Evolutionary conservation across 1,139 yeast species (phyloP).

Genomic region (Suhomyces terraborum): DNA sequence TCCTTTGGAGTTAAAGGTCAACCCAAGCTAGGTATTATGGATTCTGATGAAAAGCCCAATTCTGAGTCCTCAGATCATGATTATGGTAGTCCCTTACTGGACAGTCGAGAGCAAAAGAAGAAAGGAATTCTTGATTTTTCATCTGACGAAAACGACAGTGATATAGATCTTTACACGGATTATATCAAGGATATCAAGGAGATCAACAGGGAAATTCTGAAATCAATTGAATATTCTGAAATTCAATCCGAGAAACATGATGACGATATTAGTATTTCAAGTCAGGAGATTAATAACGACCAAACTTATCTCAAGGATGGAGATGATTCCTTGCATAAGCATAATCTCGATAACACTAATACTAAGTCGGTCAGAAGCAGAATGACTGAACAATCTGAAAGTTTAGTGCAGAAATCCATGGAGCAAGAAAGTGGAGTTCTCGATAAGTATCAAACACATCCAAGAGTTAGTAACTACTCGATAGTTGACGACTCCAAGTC

Average conservation of each 20-base stretch:
- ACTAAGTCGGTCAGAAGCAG: not conserved
- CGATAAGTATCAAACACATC: not conserved
- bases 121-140: conserved; percentile 8
- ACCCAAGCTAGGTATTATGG: too few relatives aligned
- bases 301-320: not conserved
- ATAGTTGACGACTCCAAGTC: not conserved
- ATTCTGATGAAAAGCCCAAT: not conserved
- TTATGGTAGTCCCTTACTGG: not conserved
- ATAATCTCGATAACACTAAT: too few relatives aligned
- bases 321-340: too few relatives aligned
- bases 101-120: not conserved
- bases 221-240: conserved; percentile 15
- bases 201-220: conserved; percentile 21
- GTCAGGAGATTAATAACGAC: not conserved
- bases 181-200: conserved; percentile 24
- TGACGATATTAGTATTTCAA: not conserved
- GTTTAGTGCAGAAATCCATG: too few relatives aligned
- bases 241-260: conserved; percentile 2
- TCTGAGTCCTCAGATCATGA: not conserved
- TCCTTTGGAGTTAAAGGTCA: too few relatives aligned
- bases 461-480: not conserved
- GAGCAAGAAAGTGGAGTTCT: too few relatives aligned
- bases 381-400: not conserved
- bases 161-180: conserved; percentile 16
- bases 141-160: conserved; percentile 11